Evolutionary conservation across 768 basidiomycete genomes (phyloP), one percentile per base, ranked within the genome.

Genomic region (Tephrocybe sp.): DNA sequence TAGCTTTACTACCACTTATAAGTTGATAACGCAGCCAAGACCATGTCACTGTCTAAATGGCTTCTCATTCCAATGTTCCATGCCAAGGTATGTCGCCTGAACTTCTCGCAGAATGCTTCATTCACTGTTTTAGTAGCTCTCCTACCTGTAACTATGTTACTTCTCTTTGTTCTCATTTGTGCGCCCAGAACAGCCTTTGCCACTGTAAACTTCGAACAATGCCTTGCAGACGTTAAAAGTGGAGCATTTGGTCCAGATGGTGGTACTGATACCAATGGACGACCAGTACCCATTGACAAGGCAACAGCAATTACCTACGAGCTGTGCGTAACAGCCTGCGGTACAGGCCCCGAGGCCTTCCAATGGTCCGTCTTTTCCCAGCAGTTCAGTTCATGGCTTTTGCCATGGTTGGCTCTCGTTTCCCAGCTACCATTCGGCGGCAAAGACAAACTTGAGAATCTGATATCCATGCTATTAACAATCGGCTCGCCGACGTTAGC

Each of bases 361-460:
- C 20, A 54, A 12, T 72, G 70, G 71, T 57, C 63, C 0, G 46
- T 57, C 5, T 72, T 72, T 53, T 68, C 66, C 6, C 72, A 73
- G 40, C 63, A 73, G 40, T 76, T 72, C 55, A 64, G 67, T 8
- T 56, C 74, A 0, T 79, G 77, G 78, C 62, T 79, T 2, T 49
- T 79, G 5, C 78, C 78, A 6, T 77, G 74, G 67, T 67, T 79
- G 11, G 75, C 77, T 0, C 53, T 79, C 7, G 61, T 79, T 16
- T 75, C 76, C 0, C 76, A 77, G 41, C 69, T 79, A n/a, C 78
- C 77, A 0, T 79, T 76, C 20, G 76, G 76, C 7, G 66, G 71
- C 26, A 62, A 55, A 10, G 67, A 68, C 45, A 68, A 60, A 22
- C 54, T 66, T n/a, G 73, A 75, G 16, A 75, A 78, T 45, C 59